A percentile compares a stretch with the other conserved stretches of the same genome.
Conservation (phyloP, 208 protist species). For the Acanthamoeba triangularis region DNA sequence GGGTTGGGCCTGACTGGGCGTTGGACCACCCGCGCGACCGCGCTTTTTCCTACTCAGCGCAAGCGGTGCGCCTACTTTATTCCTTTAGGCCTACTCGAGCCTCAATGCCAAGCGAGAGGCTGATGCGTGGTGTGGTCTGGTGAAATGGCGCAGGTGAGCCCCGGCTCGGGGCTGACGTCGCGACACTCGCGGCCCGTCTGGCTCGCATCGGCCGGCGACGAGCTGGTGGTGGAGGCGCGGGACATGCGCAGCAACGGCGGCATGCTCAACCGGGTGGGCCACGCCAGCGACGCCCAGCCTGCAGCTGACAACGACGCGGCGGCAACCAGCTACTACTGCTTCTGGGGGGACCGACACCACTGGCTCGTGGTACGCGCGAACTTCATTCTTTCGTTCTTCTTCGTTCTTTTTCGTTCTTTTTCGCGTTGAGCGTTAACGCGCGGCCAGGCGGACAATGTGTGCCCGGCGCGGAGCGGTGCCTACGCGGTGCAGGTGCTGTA, state of each 20-base stretch:
- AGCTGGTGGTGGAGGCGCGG: background rate
- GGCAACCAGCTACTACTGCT: constrained; percentile 7
- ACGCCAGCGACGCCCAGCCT: background rate
- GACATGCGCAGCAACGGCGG: background rate
- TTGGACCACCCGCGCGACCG: background rate
- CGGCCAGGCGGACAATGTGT: background rate
- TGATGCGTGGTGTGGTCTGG: too few relatives aligned
- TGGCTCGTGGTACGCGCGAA: background rate
- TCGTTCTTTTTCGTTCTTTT: background rate
- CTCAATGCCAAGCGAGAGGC: too few relatives aligned
- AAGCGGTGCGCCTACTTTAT: background rate
- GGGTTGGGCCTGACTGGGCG: background rate
- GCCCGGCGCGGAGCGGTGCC: background rate
- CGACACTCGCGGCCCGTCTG: background rate
- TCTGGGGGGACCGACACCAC: background rate
- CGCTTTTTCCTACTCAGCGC: background rate
- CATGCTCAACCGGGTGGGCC: background rate
- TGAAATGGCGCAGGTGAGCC: background rate
- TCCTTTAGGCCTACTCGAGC: too few relatives aligned
- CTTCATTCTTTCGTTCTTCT: background rate
- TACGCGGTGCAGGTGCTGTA: constrained; percentile 32
- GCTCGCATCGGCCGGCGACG: background rate
- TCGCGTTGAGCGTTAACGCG: background rate
- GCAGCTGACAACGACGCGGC: background rate
- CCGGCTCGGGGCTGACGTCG: background rate